These are phyloP conservation scores for Boletus subparvulus DNA, from an alignment of 768 basidiomycete genomes.

Conservation along the genomic window DNA sequence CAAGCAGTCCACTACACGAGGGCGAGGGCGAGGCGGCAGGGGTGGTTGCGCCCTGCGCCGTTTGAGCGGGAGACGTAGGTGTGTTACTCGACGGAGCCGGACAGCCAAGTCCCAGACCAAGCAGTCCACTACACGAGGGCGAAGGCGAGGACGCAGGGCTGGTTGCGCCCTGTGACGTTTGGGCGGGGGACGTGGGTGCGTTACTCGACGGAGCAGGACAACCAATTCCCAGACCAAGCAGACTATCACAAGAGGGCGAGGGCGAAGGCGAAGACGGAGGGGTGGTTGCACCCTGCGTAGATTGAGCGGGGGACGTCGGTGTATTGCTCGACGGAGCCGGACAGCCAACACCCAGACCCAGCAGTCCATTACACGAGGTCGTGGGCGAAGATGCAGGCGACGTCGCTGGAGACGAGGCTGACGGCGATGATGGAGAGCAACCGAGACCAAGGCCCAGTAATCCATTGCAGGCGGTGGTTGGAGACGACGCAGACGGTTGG, in stretches of 20 bases:
- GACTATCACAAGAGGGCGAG: not conserved
- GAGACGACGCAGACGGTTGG: not conserved
- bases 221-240: not conserved
- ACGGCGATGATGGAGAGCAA: conserved; percentile 1
- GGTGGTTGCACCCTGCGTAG: not conserved
- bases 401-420: not conserved
- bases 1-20: conserved; percentile 8
- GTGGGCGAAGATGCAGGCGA: not conserved
- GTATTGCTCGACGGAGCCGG: not conserved
- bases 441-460: conserved; percentile 21
- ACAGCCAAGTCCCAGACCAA: not conserved
- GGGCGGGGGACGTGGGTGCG: not conserved
- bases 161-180: not conserved
- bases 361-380: not conserved
- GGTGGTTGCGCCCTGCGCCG: not conserved
- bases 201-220: not conserved
- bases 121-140: not conserved
- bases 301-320: not conserved
- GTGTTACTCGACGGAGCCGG: not conserved
- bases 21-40: not conserved
- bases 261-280: not conserved
- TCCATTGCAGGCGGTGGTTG: conserved; percentile 18
- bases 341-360: too few species aligned
- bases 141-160: not conserved
- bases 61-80: not conserved